Conservation (phyloP, 768 basidiomycete species). For the Podaxis sp. region DNA sequence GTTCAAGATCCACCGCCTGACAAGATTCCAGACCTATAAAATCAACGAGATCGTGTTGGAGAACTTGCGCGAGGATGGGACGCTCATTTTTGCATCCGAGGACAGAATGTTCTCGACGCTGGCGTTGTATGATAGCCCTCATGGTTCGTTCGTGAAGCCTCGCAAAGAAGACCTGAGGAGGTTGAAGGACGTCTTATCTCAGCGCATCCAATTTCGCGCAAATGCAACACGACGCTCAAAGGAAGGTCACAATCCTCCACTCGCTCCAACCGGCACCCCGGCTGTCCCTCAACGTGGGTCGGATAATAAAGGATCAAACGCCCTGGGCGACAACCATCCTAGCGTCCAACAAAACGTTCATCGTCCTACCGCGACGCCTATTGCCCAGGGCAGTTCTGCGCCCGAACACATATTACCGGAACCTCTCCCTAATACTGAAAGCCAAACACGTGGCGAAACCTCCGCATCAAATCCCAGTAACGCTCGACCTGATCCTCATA, state of each 20-base stretch:
- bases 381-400: too few relatives aligned
- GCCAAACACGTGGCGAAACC: not conserved
- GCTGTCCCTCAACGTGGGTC: too few relatives aligned
- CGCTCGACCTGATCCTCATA: not conserved
- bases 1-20: constrained; percentile 29
- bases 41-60: constrained; percentile 27
- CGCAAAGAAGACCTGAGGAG: not conserved
- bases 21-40: constrained; percentile 23
- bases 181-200: not conserved
- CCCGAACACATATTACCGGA: not conserved
- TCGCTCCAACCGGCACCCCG: too few relatives aligned
- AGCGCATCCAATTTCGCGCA: not conserved
- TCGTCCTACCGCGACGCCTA: too few relatives aligned
- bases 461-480: not conserved
- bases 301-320: too few relatives aligned
- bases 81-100: constrained; percentile 25
- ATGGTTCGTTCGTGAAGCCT: not conserved
- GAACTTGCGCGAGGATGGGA: constrained; percentile 21
- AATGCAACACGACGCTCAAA: not conserved
- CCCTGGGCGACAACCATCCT: too few relatives aligned
- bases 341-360: too few relatives aligned
- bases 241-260: not conserved
- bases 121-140: constrained; percentile 9
- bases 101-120: constrained; percentile 23
- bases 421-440: not conserved